Conservation (phyloP, 2,329 filamentous ascomycete species). For the Decorospora gaudefroyi region DNA sequence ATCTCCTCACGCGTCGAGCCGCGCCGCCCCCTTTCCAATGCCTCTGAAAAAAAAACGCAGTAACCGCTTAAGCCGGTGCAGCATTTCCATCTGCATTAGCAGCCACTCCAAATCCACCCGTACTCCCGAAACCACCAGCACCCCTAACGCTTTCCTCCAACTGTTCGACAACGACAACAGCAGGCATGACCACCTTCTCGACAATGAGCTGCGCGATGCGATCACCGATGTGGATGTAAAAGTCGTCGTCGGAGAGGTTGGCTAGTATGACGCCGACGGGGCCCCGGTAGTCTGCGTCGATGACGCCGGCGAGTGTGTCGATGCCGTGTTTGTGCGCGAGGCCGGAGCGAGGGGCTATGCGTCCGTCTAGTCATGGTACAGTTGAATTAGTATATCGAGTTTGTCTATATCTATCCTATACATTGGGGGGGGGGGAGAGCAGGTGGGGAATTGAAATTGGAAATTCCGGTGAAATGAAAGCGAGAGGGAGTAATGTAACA, state of each 20-base stretch:
- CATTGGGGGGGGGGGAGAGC: not conserved
- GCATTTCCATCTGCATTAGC: not conserved
- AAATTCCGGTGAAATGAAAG: not conserved
- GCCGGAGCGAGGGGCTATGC: constrained; percentile 87
- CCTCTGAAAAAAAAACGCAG: no score
- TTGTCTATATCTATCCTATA: no score
- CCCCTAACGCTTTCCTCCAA: constrained; percentile 89
- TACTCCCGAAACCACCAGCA: constrained; percentile 64
- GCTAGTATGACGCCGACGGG: constrained; percentile 94
- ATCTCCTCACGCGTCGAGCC: no score
- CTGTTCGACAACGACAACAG: constrained; percentile 85
- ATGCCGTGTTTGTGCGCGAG: constrained; percentile 94
- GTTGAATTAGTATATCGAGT: not conserved
- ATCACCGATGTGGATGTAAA: constrained; percentile 80
- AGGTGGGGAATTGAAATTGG: not conserved
- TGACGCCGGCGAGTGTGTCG: constrained; percentile 93
- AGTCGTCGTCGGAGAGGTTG: constrained; percentile 85
- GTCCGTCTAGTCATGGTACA: constrained; percentile 68
- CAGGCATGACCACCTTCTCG: constrained; percentile 92
- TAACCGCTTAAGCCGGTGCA: not conserved
- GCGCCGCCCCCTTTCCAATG: not conserved
- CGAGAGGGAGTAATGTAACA: constrained; percentile 45
- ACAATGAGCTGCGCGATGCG: constrained; percentile 91
- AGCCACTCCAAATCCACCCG: constrained; percentile 42
- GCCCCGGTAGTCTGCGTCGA: constrained; percentile 95